These are phyloP conservation scores for Scedosporium boydii DNA, from an alignment of 2,329 filamentous ascomycete genomes.

Conservation along the genomic window DNA sequence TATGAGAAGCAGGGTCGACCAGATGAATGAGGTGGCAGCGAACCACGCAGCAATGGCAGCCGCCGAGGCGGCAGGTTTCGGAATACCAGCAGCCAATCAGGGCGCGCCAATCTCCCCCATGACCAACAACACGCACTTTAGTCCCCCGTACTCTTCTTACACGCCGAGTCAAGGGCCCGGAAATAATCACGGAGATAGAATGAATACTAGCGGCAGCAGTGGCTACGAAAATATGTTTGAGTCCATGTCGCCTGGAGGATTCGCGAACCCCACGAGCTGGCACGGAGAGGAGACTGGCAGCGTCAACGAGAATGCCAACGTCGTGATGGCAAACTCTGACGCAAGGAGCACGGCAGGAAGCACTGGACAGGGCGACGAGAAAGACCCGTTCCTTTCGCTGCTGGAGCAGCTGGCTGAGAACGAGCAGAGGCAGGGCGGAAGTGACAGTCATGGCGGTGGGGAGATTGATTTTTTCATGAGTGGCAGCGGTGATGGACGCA, in stretches of 20 bases:
- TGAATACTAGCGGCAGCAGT: conserved; percentile 18
- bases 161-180: conserved; percentile 19
- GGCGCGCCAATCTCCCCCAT: conserved; percentile 11
- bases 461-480: conserved; percentile 71
- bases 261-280: conserved; percentile 43
- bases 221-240: conserved; percentile 53
- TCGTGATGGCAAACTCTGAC: not conserved
- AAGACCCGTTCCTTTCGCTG: conserved; percentile 71
- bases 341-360: conserved; percentile 27
- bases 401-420: conserved; percentile 78
- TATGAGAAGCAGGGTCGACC: conserved; percentile 22
- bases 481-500: conserved; percentile 9
- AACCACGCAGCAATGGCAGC: conserved; percentile 25
- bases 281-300: conserved; percentile 27
- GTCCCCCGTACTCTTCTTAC: conserved; percentile 30
- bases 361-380: conserved; percentile 49
- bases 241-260: conserved; percentile 40
- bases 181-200: conserved; percentile 15
- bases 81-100: conserved; percentile 9
- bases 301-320: conserved; percentile 10
- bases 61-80: conserved; percentile 27
- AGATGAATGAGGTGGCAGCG: conserved; percentile 22
- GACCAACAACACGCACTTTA: conserved; percentile 25
- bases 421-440: conserved; percentile 57
- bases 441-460: conserved; percentile 17